These are phyloP conservation scores for Gymnopilus junonius DNA, from an alignment of 768 basidiomycete species.

Conservation along the genomic window DNA sequence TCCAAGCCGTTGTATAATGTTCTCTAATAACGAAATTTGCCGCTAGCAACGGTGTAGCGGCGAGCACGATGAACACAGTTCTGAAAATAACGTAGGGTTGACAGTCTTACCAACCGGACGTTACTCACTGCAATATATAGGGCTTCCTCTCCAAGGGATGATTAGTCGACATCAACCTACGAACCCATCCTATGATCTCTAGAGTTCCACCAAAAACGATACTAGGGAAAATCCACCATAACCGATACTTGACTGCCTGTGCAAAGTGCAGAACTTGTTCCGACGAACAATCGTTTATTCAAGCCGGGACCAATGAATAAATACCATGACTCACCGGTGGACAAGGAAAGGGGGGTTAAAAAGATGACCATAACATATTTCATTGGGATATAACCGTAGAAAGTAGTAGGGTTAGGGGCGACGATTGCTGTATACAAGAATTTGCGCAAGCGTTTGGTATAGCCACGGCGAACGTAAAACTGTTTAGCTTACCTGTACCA, in stretches of 20 bases:
- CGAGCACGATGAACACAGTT: slow-evolving; percentile 53
- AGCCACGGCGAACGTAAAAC: too few relatives aligned
- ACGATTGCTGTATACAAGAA: neutral
- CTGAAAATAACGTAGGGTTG: slow-evolving; percentile 36
- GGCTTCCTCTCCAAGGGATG: neutral
- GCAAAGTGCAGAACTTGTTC: slow-evolving; percentile 13
- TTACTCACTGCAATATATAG: neutral
- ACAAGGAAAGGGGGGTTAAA: neutral
- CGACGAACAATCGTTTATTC: neutral
- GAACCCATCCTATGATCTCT: slow-evolving; percentile 27
- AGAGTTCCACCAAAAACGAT: slow-evolving; percentile 19
- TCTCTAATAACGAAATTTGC: slow-evolving; percentile 63
- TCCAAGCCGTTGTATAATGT: slow-evolving; percentile 46
- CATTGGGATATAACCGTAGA: slow-evolving; percentile 11
- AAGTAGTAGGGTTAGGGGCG: neutral
- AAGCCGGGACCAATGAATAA: too few relatives aligned
- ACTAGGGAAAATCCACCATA: slow-evolving; percentile 26
- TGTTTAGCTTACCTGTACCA: neutral
- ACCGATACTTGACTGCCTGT: slow-evolving; percentile 17
- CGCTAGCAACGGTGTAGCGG: slow-evolving; percentile 58
- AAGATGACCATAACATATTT: slow-evolving; percentile 4
- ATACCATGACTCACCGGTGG: neutral
- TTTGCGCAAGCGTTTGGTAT: neutral
- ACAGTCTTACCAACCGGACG: too few relatives aligned
- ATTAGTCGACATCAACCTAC: slow-evolving; percentile 22